phyloP scores from a whole-genome alignment of 2,329 filamentous ascomycete species.

The Apiospora malaysiana region DNA sequence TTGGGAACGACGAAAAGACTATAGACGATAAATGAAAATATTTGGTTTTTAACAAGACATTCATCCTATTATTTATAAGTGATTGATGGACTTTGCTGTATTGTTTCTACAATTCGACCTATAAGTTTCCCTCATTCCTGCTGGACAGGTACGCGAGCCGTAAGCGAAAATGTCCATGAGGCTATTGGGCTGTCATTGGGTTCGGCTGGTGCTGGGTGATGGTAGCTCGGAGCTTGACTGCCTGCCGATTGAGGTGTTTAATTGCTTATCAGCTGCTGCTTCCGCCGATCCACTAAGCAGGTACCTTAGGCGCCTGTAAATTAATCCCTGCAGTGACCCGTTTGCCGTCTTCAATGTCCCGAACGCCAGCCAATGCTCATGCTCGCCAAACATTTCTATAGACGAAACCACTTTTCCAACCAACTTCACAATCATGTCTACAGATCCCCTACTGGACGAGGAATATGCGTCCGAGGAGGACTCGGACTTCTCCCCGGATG shows the following conservation, averaged over 20 bases:
- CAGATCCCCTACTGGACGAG: slow-evolving; percentile 49
- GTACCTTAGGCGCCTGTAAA: background rate
- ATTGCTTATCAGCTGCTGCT: slow-evolving; percentile 1
- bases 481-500: slow-evolving; percentile 73
- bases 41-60: background rate
- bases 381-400: background rate
- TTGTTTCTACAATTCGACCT: background rate
- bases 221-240: background rate
- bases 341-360: slow-evolving; percentile 3
- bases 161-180: background rate
- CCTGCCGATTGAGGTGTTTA: background rate
- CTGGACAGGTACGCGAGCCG: background rate
- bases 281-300: background rate
- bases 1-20: slow-evolving; percentile 4
- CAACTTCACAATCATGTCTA: slow-evolving; percentile 45
- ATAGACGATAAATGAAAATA: slow-evolving; percentile 14
- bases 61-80: background rate
- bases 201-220: no score
- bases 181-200: no score
- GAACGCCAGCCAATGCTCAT: slow-evolving; percentile 13
- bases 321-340: slow-evolving; percentile 2
- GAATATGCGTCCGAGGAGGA: slow-evolving; percentile 75
- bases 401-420: background rate
- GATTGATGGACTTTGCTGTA: no score
- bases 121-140: no score